Evolutionary conservation across 345 rosid genomes (phyloP), one percentile per base, ranked within the genome.

Genomic region (Eucalyptus albens): DNA sequence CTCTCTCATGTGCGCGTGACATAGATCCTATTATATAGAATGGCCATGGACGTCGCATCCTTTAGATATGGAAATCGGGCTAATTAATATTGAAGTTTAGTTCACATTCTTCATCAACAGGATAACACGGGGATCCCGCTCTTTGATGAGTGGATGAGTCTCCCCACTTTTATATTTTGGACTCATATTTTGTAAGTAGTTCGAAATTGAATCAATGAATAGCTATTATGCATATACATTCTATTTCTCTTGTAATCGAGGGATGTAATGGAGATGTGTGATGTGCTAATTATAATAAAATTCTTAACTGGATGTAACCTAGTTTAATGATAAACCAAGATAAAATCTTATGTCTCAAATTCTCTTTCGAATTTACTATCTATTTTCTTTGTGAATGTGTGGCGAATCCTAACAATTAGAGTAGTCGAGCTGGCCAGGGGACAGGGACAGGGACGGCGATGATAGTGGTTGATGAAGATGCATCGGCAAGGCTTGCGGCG

Each of bases 71-170:
- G 3, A 31, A 67, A 9, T 33, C 3, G 22, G 12, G 22, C 11
- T 11, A 31, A 67, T 31, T 53, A 21, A 53, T 53, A 0, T 53
- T 21, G 10, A 53, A 19, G 24, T 2, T 1, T 53, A 53, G 0
- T 53, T 53, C 59, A 53, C 1, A 21, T 5, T 53, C 26, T 53
- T 2, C 5, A 53, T 53, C 5, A 53, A 53, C 2, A 3, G 5
- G 0, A 53, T 53, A 21, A 53, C 59, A 21, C 5, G 5, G 0
- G 0, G 26, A 53, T 19, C 59, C 4, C 0, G 2, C 1, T 53
- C 5, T 53, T 53, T 1, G 1, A 21, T 53, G 26, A 53, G 59
- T 21, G 26, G 11, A 53, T 2, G 2, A 53, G 26, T 53, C 26
- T 53, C 24, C 11, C 26, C 26, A 8, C 26, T 24, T 24, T 56